Conservation (phyloP, 129 eudicot genomes). For the Arctium lappa region DNA sequence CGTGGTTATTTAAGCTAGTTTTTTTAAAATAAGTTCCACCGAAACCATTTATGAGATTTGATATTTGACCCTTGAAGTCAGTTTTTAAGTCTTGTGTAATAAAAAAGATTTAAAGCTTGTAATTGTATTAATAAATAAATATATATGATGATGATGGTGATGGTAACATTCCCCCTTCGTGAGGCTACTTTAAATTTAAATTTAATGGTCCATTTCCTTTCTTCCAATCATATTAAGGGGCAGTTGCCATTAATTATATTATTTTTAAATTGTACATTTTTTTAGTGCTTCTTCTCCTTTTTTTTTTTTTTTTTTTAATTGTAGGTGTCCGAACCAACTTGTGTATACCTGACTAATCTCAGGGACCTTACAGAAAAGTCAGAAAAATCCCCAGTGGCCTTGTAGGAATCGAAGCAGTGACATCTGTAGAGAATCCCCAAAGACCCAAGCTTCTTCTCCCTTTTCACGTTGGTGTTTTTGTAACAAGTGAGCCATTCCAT, state of each 20-base stretch:
- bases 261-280: neutral
- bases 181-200: constrained; percentile 8
- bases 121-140: neutral
- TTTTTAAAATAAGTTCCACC: neutral
- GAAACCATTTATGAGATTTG: neutral
- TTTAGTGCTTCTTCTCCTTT: no score
- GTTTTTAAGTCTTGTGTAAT: neutral
- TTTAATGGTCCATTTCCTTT: constrained; percentile 7
- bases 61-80: neutral
- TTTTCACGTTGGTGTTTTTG: no score
- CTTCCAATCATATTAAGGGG: neutral
- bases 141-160: neutral
- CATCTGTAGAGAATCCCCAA: no score
- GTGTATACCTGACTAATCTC: no score
- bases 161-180: neutral
- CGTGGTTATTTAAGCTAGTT: neutral
- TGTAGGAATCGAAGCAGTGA: no score
- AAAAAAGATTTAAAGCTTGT: neutral
- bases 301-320: no score
- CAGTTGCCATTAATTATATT: neutral
- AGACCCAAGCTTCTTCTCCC: no score
- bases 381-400: no score
- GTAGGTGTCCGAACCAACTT: no score
- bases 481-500: no score
- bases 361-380: no score